Conservation (phyloP, 2,329 filamentous ascomycete species). For the Botryotinia convoluta region DNA sequence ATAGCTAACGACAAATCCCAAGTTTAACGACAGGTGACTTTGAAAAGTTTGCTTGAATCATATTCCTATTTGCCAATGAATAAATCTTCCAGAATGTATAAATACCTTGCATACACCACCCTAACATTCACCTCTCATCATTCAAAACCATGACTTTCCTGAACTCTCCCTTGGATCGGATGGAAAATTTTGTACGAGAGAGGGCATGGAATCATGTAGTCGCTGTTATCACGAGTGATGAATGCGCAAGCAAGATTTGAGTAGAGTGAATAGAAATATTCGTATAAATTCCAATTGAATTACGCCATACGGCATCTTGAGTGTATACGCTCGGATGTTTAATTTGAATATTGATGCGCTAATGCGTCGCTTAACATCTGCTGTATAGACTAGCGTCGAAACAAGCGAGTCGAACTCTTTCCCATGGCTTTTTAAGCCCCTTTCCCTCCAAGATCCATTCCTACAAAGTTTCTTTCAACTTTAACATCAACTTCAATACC, state of each 20-base stretch:
- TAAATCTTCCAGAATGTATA: neutral
- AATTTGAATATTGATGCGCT: neutral
- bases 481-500: neutral
- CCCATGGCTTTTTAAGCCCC: neutral
- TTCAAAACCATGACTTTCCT: neutral
- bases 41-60: neutral
- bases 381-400: neutral
- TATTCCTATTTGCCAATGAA: neutral
- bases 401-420: neutral
- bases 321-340: neutral
- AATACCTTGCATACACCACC: too few species aligned
- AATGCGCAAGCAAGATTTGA: neutral
- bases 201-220: neutral
- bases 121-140: neutral
- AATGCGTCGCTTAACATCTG: neutral
- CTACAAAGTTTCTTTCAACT: neutral
- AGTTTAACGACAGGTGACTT: neutral
- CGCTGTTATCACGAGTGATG: neutral
- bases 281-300: too few species aligned
- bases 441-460: neutral
- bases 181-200: accelerated
- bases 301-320: too few species aligned
- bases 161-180: neutral
- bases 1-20: neutral
- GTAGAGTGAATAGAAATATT: neutral